A percentile compares a stretch with the other conserved stretches of the same genome.
Evolutionary conservation across 306 rosid genomes (phyloP).

Genomic region (Medicago arabica): DNA sequence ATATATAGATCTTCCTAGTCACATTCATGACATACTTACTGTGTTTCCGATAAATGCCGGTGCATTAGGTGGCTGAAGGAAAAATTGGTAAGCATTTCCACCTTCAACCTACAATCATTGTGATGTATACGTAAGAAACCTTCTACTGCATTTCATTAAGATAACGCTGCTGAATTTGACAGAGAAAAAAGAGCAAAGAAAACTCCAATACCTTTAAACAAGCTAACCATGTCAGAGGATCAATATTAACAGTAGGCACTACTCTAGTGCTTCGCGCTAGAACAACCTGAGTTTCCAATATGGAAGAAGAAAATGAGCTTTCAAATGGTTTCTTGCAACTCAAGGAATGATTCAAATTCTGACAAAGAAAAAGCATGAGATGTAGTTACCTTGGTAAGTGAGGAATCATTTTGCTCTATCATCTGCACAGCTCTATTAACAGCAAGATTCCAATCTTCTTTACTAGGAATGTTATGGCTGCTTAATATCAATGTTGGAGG

Average conservation of each 20-base stretch:
- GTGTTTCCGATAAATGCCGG: conserved; percentile 93
- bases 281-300: conserved; percentile 73
- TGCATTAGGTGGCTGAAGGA: conserved; percentile 89
- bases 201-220: conserved; percentile 68
- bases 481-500: conserved; percentile 67
- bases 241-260: conserved; percentile 67
- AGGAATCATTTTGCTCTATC: conserved; percentile 65
- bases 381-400: conserved; percentile 61
- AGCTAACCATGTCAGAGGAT: conserved; percentile 80
- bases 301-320: conserved; percentile 29
- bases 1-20: background rate
- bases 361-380: background rate
- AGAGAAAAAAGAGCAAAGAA: conserved; percentile 4
- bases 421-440: conserved; percentile 76
- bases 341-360: conserved; percentile 3
- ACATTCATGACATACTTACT: conserved; percentile 53
- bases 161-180: background rate
- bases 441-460: conserved; percentile 69
- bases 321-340: conserved; percentile 35
- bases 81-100: conserved; percentile 79
- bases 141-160: conserved; percentile 5
- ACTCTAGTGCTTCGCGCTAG: conserved; percentile 93
- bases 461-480: conserved; percentile 65
- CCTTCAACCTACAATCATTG: conserved; percentile 73
- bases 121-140: conserved; percentile 31